Base-by-base conservation (phyloP, 768 basidiomycete species). In the Macrolepiota albuminosa region DNA sequence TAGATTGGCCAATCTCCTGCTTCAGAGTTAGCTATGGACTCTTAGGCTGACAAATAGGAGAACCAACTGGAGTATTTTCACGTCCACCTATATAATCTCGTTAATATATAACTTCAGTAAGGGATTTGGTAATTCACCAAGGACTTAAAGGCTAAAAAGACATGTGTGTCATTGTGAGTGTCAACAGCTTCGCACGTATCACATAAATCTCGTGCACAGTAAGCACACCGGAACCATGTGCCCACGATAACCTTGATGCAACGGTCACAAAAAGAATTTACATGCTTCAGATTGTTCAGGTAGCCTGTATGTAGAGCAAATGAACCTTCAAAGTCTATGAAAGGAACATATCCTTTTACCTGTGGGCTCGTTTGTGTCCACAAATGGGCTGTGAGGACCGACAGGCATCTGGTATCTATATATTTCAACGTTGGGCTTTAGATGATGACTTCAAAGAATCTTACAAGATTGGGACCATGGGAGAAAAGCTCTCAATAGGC, bases 91-190 rank as follows among this genome's bases (percentile, higher is more conserved):
- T n/a, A 42, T 10, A 8, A 18, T n/a, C 21, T 24, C n/a, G 59
- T 57, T 16, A 58, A 50, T 31, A 54, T 66, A 63, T 46, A 31
- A 36, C 67, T 54, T 46, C 7, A 11, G 45, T 46, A 14, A 47
- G 45, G 21, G 48, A 54, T 26, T 36, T 26, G 16, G 21, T 3
- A 26, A 71, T 82, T 72, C 62, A 93, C 92, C 45, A 79, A 76
- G 1, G 92, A 85, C 71, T 98, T 98, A 76, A 97, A 89, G 8
- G 91, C 89, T 37, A 95, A 77, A 72, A 95, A 98, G 46, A 93
- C 73, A 68, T 96, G 95, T 1, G 83, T 85, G 60, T 83, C 78
- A 65, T 95, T 83, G 68, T 97, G 95, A 48, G 88, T 88, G 67
- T 93, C 93, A 31, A 89, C 74, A 49, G 75, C 79, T 71, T 95